Conservation (phyloP, 1,284 basidiomycete genomes). For the Cystobasidium sp. region DNA sequence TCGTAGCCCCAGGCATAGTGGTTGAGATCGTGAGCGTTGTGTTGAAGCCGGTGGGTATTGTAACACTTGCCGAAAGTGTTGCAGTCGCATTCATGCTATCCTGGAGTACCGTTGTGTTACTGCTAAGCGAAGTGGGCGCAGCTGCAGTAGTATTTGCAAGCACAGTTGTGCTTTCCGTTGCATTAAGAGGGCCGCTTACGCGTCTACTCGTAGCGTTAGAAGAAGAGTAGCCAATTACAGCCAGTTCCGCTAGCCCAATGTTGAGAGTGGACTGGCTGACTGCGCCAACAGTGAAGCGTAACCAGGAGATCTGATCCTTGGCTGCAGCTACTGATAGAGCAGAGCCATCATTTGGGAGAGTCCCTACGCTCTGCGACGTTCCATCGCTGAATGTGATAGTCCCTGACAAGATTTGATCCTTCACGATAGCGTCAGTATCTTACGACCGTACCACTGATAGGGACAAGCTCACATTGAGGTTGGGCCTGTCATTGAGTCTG, state of each 20-base stretch:
- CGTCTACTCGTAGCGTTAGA: neutral
- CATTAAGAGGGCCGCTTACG: neutral
- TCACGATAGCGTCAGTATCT: neutral
- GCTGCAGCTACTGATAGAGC: constrained; percentile 43
- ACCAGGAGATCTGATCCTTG: constrained; percentile 43
- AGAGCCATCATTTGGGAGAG: constrained; percentile 47
- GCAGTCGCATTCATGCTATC: neutral
- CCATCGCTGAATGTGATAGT: constrained; percentile 46
- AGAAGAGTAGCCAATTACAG: constrained; percentile 29
- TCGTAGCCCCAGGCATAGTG: neutral
- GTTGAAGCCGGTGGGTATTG: constrained; percentile 6
- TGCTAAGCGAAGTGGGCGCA: neutral
- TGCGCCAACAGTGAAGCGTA: constrained; percentile 44
- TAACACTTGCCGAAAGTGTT: neutral
- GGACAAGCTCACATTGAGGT: constrained; percentile 6
- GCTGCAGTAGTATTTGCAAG: neutral
- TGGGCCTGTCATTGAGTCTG: constrained; percentile 6
- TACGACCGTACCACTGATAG: neutral
- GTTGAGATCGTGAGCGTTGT: neutral
- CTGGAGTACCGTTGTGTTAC: neutral
- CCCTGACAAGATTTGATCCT: constrained; percentile 46
- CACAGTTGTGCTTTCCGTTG: neutral
- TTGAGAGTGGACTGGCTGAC: constrained; percentile 12
- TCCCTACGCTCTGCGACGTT: constrained; percentile 25
- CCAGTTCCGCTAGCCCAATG: constrained; percentile 49